Base-by-base conservation (phyloP, 352 stramenopile species). In the Phytophthora crassamura region DNA sequence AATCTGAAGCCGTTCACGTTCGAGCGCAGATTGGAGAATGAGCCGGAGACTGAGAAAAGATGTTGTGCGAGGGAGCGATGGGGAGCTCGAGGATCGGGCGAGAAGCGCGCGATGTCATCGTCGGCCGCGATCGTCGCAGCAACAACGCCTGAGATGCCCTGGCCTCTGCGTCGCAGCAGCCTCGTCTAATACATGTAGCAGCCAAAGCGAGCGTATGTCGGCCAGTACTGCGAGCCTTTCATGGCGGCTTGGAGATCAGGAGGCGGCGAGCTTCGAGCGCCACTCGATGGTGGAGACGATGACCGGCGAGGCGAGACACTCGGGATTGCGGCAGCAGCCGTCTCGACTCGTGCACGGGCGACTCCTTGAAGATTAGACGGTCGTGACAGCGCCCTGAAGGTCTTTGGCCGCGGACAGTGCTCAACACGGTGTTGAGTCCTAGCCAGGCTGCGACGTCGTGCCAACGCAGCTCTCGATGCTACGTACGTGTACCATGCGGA, bases 281-380 rank as follows among this genome's bases (percentile, higher is more conserved):
- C 25, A 30, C 25, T 30, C 25, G 25, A 30, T 30, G 25, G 25
- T 5, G 25, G 4, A 5, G 25, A 30, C 5, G 15, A 18, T n/a
- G 16, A 18, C 20, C 46, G 32, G 14, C 16, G 25, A 16, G n/a
- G 5, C 39, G 39, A 61, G 53, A 61, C 53, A 64, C 38, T 45
- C 28, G 7, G 42, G 59, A 55, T 67, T 61, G 55, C 47, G 59
- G 59, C 40, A 53, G 28, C 41, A 33, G 14, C 25, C 38, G 25
- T 54, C 48, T 14, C 20, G 36, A 36, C 55, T 48, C 33, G 35
- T 63, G 55, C 39, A 59, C 51, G 28, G 28, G 7, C 15, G 25
- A 12, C 9, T 67, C 59, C 43, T 62, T 67, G 50, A 62, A 67
- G 59, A 61, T 67, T 67, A 62, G 59, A 15, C 12, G 9, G 16